phyloP scores from a whole-genome alignment of 495 filamentous ascomycete genomes.

The Aspergillus asperescens region DNA sequence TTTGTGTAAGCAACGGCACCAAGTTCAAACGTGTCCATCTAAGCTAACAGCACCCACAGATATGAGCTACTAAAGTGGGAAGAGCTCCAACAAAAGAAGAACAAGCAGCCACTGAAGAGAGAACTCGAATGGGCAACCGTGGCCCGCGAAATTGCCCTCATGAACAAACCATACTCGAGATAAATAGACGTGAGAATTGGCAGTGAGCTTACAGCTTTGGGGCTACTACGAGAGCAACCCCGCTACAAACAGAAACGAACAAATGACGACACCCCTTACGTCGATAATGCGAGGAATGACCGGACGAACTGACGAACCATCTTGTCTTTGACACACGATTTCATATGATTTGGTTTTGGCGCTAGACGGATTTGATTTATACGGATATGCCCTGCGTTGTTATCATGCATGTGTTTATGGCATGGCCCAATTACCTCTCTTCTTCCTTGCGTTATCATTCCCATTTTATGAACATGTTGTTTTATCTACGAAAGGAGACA shows the following conservation, averaged over 20 bases:
- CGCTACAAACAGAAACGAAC: neutral
- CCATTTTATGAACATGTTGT: neutral
- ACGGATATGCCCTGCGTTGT: constrained; percentile 3
- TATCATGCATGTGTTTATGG: neutral
- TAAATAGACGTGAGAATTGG: constrained; percentile 3
- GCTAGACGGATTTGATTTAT: constrained; percentile 15
- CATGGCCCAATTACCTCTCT: neutral
- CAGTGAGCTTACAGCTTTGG: neutral
- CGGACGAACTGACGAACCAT: constrained; percentile 10
- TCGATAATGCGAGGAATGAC: constrained; percentile 7
- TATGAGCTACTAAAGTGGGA: constrained; percentile 88
- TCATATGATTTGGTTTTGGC: constrained; percentile 10
- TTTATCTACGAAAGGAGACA: neutral
- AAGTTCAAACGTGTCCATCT: neutral
- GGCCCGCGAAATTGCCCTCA: constrained; percentile 81
- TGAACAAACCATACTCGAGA: constrained; percentile 83
- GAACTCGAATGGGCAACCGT: constrained; percentile 91
- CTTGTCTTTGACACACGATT: neutral
- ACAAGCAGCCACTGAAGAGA: constrained; percentile 48
- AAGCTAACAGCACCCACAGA: constrained; percentile 23
- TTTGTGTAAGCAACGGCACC: constrained; percentile 48
- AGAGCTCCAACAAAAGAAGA: constrained; percentile 52
- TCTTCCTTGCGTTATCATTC: neutral
- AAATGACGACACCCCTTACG: constrained; percentile 7
- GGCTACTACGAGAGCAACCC: neutral